phyloP scores from a whole-genome alignment of 1,284 basidiomycete species.

The Fomitopsis palustris region DNA sequence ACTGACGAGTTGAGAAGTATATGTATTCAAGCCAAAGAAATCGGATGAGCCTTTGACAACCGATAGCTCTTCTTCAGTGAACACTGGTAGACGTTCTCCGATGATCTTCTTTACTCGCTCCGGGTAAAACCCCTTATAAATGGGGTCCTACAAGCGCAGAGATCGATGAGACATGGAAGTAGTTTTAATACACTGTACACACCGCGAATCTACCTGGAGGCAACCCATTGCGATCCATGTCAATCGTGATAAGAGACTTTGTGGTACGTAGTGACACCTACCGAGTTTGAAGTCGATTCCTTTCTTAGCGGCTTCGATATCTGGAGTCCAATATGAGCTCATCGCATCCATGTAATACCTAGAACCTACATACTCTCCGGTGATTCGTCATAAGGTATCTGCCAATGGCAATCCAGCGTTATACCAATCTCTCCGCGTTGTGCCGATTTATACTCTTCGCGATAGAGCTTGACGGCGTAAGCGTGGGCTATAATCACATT shows the following conservation, averaged over 20 bases:
- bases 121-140: constrained; percentile 51
- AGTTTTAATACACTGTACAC: background rate
- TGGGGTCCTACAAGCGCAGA: constrained; percentile 35
- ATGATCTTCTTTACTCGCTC: constrained; percentile 38
- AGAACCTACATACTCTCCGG: constrained; percentile 35
- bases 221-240: background rate
- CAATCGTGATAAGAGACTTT: background rate
- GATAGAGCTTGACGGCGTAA: constrained; percentile 61
- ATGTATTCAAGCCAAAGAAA: constrained; percentile 47
- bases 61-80: constrained; percentile 43
- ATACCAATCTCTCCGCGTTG: constrained; percentile 70
- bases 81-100: constrained; percentile 45
- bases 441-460: constrained; percentile 50
- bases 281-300: constrained; percentile 38
- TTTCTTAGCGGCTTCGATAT: constrained; percentile 40
- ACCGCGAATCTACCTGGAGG: constrained; percentile 29
- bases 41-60: constrained; percentile 48
- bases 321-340: constrained; percentile 16
- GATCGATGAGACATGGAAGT: background rate
- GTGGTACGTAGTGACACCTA: constrained; percentile 5
- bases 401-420: constrained; percentile 54
- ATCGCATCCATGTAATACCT: background rate
- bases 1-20: constrained; percentile 48
- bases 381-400: constrained; percentile 43
- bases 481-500: constrained; percentile 69